Base-by-base conservation (phyloP, 2,329 filamentous ascomycete genomes). In the Seiridium unicorne region DNA sequence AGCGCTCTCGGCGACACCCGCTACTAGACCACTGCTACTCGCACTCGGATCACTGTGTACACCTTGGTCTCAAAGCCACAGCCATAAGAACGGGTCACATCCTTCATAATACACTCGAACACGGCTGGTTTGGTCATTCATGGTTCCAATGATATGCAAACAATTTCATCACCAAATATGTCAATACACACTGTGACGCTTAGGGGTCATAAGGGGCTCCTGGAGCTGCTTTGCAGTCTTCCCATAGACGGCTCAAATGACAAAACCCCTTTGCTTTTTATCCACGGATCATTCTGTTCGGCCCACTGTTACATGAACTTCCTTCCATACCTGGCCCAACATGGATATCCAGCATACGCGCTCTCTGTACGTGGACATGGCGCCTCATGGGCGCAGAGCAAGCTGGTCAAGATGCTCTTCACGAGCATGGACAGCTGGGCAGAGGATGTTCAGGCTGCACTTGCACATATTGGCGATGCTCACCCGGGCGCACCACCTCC, bases 311-410 rank as follows among this genome's bases (percentile, higher is more conserved):
- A 44, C 59, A 31, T 18, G 18, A 54, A 56, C 35, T 59, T 63
- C 34, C 59, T 63, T 7, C 59, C 61, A 13, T 61, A 61, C 47
- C 26, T 63, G 42, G 61, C 61, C 13, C 31, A 38, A 4, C 61
- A 53, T 38, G 61, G 61, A 3, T 59, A 55, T 18, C 59, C 59
- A 11, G 59, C 61, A 7, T 63, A 63, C 53, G 59, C 59, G 1
- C 47, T 63, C 3, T 61, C 59, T 11, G 11, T 61, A 11, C 61
- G 61, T 18, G 61, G 59, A 7, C 61, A 63, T n/a, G 61, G 61
- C 34, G 44, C 7, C 5, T 63, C 61, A 6, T 44, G 42, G 5
- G 18, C 34, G 11, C 56, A 61, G 44, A 26, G 46, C 26, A 51
- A 47, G 40, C 11, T 61, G 2, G 13, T 38, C 5, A 56, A 54